Conservation (phyloP, 106 monocot genomes). For the Acorus gramineus region DNA sequence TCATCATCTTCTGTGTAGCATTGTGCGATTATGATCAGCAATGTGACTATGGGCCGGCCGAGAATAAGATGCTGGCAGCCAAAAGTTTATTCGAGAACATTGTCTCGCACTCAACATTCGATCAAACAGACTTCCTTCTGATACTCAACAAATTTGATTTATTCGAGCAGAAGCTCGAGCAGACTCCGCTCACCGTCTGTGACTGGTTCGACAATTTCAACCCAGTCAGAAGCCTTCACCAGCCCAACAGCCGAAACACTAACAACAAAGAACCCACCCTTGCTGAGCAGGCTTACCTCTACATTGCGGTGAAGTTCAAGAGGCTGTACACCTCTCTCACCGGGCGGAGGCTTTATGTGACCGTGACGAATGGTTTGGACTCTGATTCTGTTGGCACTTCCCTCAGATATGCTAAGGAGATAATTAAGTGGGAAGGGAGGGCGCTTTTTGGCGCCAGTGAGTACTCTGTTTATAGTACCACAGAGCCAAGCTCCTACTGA, state of each 20-base stretch:
- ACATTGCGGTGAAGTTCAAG: constrained; percentile 77
- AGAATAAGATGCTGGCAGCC: constrained; percentile 83
- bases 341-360: constrained; percentile 60
- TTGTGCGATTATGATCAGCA: constrained; percentile 62
- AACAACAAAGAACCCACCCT: constrained; percentile 20
- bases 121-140: constrained; percentile 66
- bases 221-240: constrained; percentile 43
- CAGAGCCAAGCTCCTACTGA: constrained; percentile 33
- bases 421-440: constrained; percentile 78
- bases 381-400: constrained; percentile 40
- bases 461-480: constrained; percentile 31
- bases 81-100: constrained; percentile 69
- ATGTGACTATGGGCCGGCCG: constrained; percentile 27
- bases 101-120: constrained; percentile 41
- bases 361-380: constrained; percentile 41
- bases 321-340: constrained; percentile 42
- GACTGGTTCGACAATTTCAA: constrained; percentile 84
- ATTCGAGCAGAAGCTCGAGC: constrained; percentile 62
- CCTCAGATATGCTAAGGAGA: constrained; percentile 64
- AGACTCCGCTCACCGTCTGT: constrained; percentile 42
- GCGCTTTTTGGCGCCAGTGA: constrained; percentile 23
- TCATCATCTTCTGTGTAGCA: constrained; percentile 73
- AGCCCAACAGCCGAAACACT: constrained; percentile 7
- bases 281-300: constrained; percentile 54
- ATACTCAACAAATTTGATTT: constrained; percentile 80